These are phyloP conservation scores for Tagetes patula DNA, from an alignment of 129 eudicot species.

Conservation along the genomic window DNA sequence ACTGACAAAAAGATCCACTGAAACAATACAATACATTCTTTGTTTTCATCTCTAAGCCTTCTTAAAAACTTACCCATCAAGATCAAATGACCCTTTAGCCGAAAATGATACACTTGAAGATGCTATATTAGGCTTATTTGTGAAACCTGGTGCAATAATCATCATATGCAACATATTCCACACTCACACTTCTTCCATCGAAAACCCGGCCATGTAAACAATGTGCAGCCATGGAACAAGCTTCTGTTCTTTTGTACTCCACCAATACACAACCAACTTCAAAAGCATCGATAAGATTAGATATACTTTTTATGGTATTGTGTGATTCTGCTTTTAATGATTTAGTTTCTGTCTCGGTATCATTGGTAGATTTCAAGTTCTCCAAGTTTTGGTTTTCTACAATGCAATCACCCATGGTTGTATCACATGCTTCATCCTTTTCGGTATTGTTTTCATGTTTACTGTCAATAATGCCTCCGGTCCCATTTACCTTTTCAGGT, in stretches of 20 bases:
- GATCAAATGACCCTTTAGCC: neutral
- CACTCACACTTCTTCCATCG: slow-evolving; percentile 67
- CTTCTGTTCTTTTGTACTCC: slow-evolving; percentile 78
- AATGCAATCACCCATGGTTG: slow-evolving; percentile 28
- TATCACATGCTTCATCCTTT: slow-evolving; percentile 39
- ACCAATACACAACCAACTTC: slow-evolving; percentile 81
- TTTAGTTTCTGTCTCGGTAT: slow-evolving; percentile 25
- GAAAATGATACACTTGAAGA: slow-evolving; percentile 3
- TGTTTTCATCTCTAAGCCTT: slow-evolving; percentile 15
- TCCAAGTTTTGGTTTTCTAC: slow-evolving; percentile 25
- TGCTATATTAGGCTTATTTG: slow-evolving; percentile 28
- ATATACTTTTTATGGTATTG: slow-evolving; percentile 1
- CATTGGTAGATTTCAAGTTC: slow-evolving; percentile 5
- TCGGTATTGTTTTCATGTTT: slow-evolving; percentile 21
- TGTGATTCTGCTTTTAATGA: slow-evolving; percentile 24
- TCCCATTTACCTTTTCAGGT: slow-evolving; percentile 29
- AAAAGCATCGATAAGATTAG: slow-evolving; percentile 31
- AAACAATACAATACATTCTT: slow-evolving; percentile 17
- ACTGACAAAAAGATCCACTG: slow-evolving; percentile 11
- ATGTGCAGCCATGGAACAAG: slow-evolving; percentile 89
- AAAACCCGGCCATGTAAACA: slow-evolving; percentile 84
- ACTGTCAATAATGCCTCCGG: slow-evolving; percentile 28
- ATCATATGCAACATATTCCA: slow-evolving; percentile 56
- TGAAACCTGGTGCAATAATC: slow-evolving; percentile 50
- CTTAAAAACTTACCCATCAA: neutral